Evolutionary conservation across 1,284 basidiomycete genomes (phyloP), one percentile per base, ranked within the genome.

Genomic region (Macrocystidia cucumis): DNA sequence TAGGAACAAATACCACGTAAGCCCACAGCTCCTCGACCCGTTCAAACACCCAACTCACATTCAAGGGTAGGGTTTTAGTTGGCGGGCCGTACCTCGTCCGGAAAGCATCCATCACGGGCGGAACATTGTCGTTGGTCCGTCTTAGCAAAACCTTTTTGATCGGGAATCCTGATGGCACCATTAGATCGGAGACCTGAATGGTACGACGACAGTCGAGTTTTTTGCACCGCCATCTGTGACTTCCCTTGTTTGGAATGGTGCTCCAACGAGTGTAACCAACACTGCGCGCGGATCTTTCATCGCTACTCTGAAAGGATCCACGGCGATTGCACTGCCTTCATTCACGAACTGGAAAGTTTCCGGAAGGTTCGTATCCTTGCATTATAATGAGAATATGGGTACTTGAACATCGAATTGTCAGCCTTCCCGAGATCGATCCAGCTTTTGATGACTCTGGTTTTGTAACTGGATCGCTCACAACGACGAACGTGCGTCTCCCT

Each of bases 31-130:
- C 3, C 11, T 31, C 28, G 9, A 9, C 28, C 29, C 11, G 29
- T 14, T 29, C 4, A 11, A 8, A 14, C 9, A 2, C 17, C 30
- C 22, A 25, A 32, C 3, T 22, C n/a, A 5, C 5, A 9, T 26
- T n/a, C n/a, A n/a, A 16, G 9, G 16, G 25, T 12, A 69, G 66
- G n/a, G 59, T 72, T 16, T 56, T 74, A 20, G 65, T 74, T 27
- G 57, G 63, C 22, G 72, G 72, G 1, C 71, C 72, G 1, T 72
- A 73, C 39, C 48, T 75, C 13, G 55, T 74, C 3, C 63, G 72
- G 4, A 62, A 54, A 13, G 71, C 71, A 6, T 38, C 44, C 2
- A 61, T 72, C 17, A 31, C 37, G 6, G 54, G 54, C 7, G 44
- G 51, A 22, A 61, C 53, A 1, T 49, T 74, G 3, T 43, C 46